Percentiles rank a stretch among this genome's conserved stretches.
Evolutionary conservation across 768 basidiomycete genomes (phyloP).

Genomic region (Russula lepida): DNA sequence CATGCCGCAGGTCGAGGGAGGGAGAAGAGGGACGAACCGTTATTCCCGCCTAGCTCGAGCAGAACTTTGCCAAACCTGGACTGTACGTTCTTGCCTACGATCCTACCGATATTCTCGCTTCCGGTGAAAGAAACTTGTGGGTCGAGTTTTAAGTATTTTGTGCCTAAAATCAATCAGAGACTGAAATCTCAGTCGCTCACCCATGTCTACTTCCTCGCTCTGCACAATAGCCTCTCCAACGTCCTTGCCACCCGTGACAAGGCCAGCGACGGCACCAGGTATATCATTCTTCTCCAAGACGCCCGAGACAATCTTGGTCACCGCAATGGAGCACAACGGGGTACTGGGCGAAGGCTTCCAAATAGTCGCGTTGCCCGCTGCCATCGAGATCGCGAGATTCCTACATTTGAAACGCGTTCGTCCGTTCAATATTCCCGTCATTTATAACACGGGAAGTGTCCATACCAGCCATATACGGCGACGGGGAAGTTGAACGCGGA

Average conservation of each 20-base stretch:
- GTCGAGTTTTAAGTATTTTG: neutral
- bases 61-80: constrained; percentile 84
- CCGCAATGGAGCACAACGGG: constrained; percentile 83
- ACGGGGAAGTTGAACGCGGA: constrained; percentile 97
- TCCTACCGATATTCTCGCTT: constrained; percentile 77
- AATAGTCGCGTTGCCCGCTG: constrained; percentile 85
- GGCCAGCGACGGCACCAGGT: constrained; percentile 73
- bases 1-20: neutral
- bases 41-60: constrained; percentile 92
- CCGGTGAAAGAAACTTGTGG: constrained; percentile 87
- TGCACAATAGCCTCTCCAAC: constrained; percentile 73
- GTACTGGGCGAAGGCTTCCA: constrained; percentile 95
- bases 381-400: constrained; percentile 84
- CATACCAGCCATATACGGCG: constrained; percentile 83
- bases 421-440: neutral
- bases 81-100: constrained; percentile 83
- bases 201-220: constrained; percentile 67
- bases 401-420: constrained; percentile 32
- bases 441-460: constrained; percentile 10
- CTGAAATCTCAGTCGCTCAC: constrained; percentile 33
- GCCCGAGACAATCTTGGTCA: constrained; percentile 72
- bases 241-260: constrained; percentile 78
- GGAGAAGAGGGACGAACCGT: constrained; percentile 45
- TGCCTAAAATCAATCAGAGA: too few species aligned
- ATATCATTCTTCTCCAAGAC: constrained; percentile 79